Evolutionary conservation across 306 rosid genomes (phyloP).

Genomic region (Lathyrus tuberosus): DNA sequence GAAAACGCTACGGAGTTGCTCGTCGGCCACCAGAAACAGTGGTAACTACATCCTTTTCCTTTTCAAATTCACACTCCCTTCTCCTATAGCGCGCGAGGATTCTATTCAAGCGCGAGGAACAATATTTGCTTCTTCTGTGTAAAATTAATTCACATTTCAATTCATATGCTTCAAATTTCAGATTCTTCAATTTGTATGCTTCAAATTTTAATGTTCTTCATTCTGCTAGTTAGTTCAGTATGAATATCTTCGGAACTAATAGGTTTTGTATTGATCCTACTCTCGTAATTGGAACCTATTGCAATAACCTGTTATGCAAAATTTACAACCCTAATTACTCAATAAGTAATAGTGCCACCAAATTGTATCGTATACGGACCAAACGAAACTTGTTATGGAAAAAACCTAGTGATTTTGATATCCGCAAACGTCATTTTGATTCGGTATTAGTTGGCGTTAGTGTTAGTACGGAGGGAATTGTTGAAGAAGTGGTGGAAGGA

Average conservation of each 20-base stretch:
- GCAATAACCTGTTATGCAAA: constrained; percentile 34
- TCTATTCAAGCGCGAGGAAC: not conserved
- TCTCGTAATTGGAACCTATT: constrained; percentile 46
- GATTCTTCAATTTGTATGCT: not conserved
- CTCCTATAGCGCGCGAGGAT: too few species aligned
- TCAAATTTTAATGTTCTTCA: constrained; percentile 10
- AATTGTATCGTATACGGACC: constrained; percentile 26
- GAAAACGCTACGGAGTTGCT: too few species aligned
- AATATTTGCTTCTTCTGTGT: not conserved
- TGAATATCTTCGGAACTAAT: constrained; percentile 25
- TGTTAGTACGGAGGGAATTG: constrained; percentile 42
- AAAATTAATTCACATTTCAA: not conserved
- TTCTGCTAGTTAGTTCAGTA: not conserved
- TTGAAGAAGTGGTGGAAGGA: constrained; percentile 40
- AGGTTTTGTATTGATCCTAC: constrained; percentile 10
- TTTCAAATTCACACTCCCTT: too few species aligned
- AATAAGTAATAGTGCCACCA: constrained; percentile 29
- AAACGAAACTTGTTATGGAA: constrained; percentile 4
- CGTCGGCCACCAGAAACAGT: too few species aligned
- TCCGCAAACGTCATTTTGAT: constrained; percentile 38
- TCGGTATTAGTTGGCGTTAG: constrained; percentile 34
- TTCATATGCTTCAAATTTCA: not conserved
- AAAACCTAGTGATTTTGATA: constrained; percentile 35
- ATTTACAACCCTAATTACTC: constrained; percentile 43
- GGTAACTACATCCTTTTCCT: too few species aligned